These are phyloP conservation scores for Boletus rex-veris DNA, from an alignment of 768 basidiomycete species.

Conservation along the genomic window DNA sequence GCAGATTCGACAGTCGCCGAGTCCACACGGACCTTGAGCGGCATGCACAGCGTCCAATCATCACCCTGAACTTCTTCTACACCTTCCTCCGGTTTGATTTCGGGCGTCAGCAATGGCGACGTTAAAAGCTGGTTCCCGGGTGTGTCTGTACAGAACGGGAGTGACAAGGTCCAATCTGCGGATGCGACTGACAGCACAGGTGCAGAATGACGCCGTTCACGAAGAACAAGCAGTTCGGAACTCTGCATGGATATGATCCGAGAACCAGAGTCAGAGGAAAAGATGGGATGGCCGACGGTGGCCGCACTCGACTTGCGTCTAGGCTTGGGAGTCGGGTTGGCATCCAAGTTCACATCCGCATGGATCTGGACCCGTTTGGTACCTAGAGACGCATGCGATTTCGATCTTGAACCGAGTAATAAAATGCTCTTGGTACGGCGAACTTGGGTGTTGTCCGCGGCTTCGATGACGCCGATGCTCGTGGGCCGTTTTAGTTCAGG, in stretches of 20 bases:
- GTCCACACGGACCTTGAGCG: conserved; percentile 16
- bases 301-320: conserved; percentile 29
- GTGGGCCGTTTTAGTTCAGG: conserved; percentile 20
- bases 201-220: conserved; percentile 32
- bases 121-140: conserved; percentile 21
- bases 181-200: conserved; percentile 15
- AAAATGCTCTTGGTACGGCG: conserved; percentile 32
- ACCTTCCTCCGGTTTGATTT: neutral
- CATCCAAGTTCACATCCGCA: conserved; percentile 18
- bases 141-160: conserved; percentile 28
- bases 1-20: neutral
- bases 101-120: neutral
- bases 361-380: conserved; percentile 31
- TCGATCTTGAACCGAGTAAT: conserved; percentile 27
- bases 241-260: neutral
- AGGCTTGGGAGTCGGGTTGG: conserved; percentile 10
- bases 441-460: conserved; percentile 23
- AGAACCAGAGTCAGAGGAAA: neutral
- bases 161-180: conserved; percentile 30
- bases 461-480: conserved; percentile 32
- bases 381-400: conserved; percentile 19
- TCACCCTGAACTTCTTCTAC: conserved; percentile 17
- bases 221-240: conserved; percentile 20
- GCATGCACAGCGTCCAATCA: conserved; percentile 34
- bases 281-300: conserved; percentile 1